Percentiles rank a stretch among this genome's conserved stretches.
Evolutionary conservation across 1,139 yeast genomes (phyloP).

Genomic region (Kurtzmaniella quercitrusa): DNA sequence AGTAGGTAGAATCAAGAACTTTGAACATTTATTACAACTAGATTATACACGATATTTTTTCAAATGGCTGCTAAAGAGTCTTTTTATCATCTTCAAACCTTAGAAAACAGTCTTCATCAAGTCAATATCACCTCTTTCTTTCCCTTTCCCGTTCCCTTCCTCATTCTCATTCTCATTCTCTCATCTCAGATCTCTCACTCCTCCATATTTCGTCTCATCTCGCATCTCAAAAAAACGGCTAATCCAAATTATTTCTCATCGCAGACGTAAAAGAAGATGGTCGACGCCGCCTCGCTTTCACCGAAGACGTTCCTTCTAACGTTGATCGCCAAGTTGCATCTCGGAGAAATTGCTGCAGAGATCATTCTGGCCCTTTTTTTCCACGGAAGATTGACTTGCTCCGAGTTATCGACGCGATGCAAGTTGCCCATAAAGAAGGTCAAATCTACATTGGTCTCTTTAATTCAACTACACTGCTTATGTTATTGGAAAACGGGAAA

Average conservation of each 20-base stretch:
- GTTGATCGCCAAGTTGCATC: constrained; percentile 47
- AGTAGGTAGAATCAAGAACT: no score
- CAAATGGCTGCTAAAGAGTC: no score
- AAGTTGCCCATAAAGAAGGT: constrained; percentile 40
- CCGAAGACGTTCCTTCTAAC: constrained; percentile 59
- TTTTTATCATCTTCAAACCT: no score
- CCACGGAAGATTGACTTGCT: constrained; percentile 53
- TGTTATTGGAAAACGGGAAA: constrained; percentile 40
- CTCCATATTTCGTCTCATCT: neutral
- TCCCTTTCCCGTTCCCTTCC: neutral
- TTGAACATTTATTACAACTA: no score
- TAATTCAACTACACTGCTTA: constrained; percentile 65
- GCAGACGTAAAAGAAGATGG: neutral
- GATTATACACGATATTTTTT: no score
- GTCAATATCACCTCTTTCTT: no score
- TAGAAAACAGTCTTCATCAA: no score
- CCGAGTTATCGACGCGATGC: constrained; percentile 42
- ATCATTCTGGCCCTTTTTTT: constrained; percentile 53
- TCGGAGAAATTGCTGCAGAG: constrained; percentile 63
- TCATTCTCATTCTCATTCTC: neutral
- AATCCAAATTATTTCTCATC: neutral
- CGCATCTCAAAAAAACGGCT: neutral
- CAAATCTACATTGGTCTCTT: constrained; percentile 57
- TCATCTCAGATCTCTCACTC: constrained; percentile 1
- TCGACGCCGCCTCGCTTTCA: constrained; percentile 43